Evolutionary conservation across 768 basidiomycete genomes (phyloP), one percentile per base, ranked within the genome.

Genomic region (Pluteus cervinus): DNA sequence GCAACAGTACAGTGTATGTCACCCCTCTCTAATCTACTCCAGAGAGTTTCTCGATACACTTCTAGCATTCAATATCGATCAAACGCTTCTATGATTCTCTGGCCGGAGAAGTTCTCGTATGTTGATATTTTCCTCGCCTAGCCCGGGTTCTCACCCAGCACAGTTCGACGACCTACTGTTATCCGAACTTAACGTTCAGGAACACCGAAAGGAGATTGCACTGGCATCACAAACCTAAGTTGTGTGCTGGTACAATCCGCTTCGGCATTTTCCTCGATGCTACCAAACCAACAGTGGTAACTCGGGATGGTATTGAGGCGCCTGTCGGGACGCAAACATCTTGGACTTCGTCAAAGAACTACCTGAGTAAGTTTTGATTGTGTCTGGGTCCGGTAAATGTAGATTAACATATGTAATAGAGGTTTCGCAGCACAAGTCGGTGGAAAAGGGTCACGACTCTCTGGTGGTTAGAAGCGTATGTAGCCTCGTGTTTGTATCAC

Each of bases 381-480:
- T 11, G 21, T 10, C 11, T 39, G 7, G 15, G 12, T 11, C 38
- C 3, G 21, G 14, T 5, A 21, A 34, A 24, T 21, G 34, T 60
- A n/a, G n/a, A n/a, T n/a, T n/a, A n/a, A n/a, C n/a, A n/a, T n/a
- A 53, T 24, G n/a, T 26, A 7, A 39, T 42, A 78, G 80, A 25
- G 86, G 85, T 9, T 88, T 87, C 45, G 84, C 89, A 23, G 89
- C 87, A 2, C 68, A 82, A 49, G 85, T 86, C 30, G 84, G 84
- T 32, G 81, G 81, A 36, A 86, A 86, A 56, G 85, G 85, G 5
- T 79, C 79, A 1, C 82, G 85, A 49, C 66, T 87, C 3, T 82
- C 80, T 28, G 84, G 84, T 44, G 85, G 85, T 37, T 84, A 86
- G 53, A 81, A 81, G 54, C 79, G 76, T 76, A 53, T 29, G 70